These are phyloP conservation scores for Sophora flavescens DNA, from an alignment of 306 rosid genomes.

Conservation along the genomic window DNA sequence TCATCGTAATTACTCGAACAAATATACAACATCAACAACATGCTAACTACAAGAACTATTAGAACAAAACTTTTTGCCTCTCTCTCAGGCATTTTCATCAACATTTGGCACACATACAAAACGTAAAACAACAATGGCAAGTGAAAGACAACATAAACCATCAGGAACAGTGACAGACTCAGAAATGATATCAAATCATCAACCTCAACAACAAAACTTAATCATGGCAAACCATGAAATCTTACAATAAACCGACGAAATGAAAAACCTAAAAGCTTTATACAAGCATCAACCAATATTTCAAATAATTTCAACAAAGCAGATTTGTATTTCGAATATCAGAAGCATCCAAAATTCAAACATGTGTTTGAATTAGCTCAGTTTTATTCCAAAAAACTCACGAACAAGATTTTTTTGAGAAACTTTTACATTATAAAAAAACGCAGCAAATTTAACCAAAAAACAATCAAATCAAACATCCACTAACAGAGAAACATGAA, in stretches of 20 bases:
- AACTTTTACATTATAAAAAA: too few relatives aligned
- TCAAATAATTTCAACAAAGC: slow-evolving; percentile 1
- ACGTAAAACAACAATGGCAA: background rate
- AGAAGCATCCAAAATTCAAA: background rate
- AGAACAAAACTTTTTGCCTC: background rate
- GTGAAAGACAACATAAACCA: background rate
- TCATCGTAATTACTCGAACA: background rate
- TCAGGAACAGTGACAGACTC: background rate
- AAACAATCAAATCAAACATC: background rate
- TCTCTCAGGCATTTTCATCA: background rate
- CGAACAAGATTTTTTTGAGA: too few relatives aligned
- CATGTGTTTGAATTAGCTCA: too few relatives aligned
- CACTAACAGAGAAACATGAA: background rate
- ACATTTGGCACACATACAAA: background rate
- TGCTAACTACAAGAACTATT: background rate
- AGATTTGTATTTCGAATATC: background rate
- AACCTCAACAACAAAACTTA: background rate
- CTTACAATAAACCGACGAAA: background rate
- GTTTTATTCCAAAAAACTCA: too few relatives aligned
- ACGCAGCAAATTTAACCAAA: too few relatives aligned
- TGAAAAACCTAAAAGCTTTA: background rate
- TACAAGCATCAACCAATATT: background rate
- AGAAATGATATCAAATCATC: background rate
- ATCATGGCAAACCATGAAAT: background rate
- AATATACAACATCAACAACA: background rate